Percentiles rank a stretch among this genome's conserved stretches.
phyloP scores from a whole-genome alignment of 306 rosid species.

The Phaseolus lunatus region DNA sequence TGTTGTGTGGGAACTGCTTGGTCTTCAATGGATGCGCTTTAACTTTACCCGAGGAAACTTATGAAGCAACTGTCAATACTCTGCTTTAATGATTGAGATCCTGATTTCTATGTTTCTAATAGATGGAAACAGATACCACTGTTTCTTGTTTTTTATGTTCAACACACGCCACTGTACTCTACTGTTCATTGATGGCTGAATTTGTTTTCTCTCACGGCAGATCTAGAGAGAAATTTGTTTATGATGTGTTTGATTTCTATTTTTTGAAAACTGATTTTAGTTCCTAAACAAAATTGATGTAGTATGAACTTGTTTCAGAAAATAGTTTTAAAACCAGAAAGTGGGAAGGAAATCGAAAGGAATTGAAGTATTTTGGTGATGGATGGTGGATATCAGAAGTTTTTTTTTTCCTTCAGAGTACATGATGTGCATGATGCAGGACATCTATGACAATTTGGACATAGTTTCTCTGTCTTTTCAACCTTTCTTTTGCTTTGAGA shows the following conservation, averaged over 20 bases:
- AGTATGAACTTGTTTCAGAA: neutral
- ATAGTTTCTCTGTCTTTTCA: slow-evolving; percentile 10
- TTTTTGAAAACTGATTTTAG: neutral
- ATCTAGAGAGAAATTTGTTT: slow-evolving; percentile 20
- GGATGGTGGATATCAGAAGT: neutral
- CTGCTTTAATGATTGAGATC: slow-evolving; percentile 27
- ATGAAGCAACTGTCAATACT: neutral
- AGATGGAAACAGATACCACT: neutral
- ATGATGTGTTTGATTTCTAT: neutral
- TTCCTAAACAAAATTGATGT: slow-evolving; percentile 31
- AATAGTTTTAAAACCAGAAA: neutral
- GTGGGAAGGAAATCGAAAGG: neutral
- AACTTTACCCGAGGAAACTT: neutral
- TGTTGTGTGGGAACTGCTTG: neutral
- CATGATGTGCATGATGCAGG: slow-evolving; percentile 19
- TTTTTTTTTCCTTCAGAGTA: neutral
- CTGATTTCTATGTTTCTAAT: slow-evolving; percentile 4
- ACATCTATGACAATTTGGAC: slow-evolving; percentile 1
- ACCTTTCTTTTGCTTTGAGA: slow-evolving; percentile 13
- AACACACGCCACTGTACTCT: neutral
- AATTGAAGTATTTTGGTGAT: slow-evolving; percentile 13
- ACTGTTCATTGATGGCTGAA: neutral
- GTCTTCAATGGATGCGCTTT: neutral
- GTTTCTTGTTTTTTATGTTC: neutral
- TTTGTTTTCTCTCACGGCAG: slow-evolving; percentile 30